Evolutionary conservation across 345 rosid genomes (phyloP).

Genomic region (Syzygium aqueum): DNA sequence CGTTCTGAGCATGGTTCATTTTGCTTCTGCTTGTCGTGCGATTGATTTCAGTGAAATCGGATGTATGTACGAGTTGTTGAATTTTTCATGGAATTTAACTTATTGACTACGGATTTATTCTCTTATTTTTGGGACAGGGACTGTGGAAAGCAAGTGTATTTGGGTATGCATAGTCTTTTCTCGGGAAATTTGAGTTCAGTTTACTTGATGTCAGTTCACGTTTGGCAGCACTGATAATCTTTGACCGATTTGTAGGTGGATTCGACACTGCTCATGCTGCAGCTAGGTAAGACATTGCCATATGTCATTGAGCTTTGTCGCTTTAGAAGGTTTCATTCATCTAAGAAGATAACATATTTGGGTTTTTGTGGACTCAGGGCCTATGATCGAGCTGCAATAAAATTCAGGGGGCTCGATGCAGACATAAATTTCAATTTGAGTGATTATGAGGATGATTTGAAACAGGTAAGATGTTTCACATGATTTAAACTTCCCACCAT

Average conservation of each 20-base stretch:
- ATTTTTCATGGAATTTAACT: not conserved
- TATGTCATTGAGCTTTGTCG: not conserved
- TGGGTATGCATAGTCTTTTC: slow-evolving; percentile 40
- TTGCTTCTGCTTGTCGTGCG: not conserved
- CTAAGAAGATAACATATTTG: not conserved
- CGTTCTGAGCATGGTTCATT: not conserved
- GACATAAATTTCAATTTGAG: slow-evolving; percentile 77
- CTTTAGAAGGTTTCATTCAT: not conserved
- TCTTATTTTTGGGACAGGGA: slow-evolving; percentile 49
- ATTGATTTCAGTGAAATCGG: not conserved
- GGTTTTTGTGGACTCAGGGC: slow-evolving; percentile 40
- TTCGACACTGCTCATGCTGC: slow-evolving; percentile 98
- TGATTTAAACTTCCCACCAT: not conserved
- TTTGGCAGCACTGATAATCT: not conserved
- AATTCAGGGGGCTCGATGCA: slow-evolving; percentile 92
- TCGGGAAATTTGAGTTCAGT: not conserved
- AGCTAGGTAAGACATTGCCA: slow-evolving; percentile 46
- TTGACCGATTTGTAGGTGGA: slow-evolving; percentile 46
- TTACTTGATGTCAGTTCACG: not conserved
- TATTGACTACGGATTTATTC: not conserved
- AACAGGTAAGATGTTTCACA: slow-evolving; percentile 32
- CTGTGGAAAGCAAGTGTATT: slow-evolving; percentile 92
- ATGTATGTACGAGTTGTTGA: not conserved
- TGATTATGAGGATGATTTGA: slow-evolving; percentile 85
- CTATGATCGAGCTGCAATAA: slow-evolving; percentile 94